Conservation (phyloP, 768 basidiomycete species). For the Rhizopogon vulgaris region DNA sequence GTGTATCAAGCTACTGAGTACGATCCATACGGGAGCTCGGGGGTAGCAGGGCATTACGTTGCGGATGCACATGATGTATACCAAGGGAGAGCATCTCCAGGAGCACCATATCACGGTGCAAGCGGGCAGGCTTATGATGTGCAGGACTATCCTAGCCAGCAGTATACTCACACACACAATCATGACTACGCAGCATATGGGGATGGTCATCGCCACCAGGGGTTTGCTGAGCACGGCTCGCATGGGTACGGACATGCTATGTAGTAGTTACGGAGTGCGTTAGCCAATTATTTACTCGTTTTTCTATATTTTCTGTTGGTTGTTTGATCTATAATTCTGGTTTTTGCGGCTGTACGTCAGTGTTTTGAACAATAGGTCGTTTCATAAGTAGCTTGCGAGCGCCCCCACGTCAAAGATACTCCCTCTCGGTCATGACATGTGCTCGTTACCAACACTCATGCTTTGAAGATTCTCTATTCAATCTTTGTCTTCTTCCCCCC, state of each 20-base stretch:
- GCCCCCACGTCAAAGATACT: too few species aligned
- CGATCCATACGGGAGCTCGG: slow-evolving; percentile 14
- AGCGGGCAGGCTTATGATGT: slow-evolving; percentile 31
- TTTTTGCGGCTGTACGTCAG: not conserved
- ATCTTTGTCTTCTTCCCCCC: too few species aligned
- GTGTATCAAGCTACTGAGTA: slow-evolving; percentile 32
- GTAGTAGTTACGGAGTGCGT: slow-evolving; percentile 10
- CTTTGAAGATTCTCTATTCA: too few species aligned
- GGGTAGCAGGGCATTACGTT: slow-evolving; percentile 21
- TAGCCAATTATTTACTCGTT: slow-evolving; percentile 7
- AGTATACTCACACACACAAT: slow-evolving; percentile 16
- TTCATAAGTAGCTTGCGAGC: too few species aligned
- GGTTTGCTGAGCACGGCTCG: slow-evolving; percentile 22
- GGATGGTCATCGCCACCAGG: slow-evolving; percentile 23
- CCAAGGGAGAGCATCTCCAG: slow-evolving; percentile 40
- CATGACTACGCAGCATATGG: slow-evolving; percentile 25
- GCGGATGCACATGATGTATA: slow-evolving; percentile 53
- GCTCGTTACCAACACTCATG: too few species aligned
- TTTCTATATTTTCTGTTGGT: slow-evolving; percentile 2
- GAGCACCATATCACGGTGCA: slow-evolving; percentile 25
- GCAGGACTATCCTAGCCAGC: slow-evolving; percentile 29
- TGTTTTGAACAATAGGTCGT: too few species aligned
- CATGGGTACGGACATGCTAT: slow-evolving; percentile 28
- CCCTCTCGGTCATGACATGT: too few species aligned
- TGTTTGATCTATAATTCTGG: slow-evolving; percentile 22